phyloP scores from a whole-genome alignment of 2,329 filamentous ascomycete genomes.

The Periconia digitata region DNA sequence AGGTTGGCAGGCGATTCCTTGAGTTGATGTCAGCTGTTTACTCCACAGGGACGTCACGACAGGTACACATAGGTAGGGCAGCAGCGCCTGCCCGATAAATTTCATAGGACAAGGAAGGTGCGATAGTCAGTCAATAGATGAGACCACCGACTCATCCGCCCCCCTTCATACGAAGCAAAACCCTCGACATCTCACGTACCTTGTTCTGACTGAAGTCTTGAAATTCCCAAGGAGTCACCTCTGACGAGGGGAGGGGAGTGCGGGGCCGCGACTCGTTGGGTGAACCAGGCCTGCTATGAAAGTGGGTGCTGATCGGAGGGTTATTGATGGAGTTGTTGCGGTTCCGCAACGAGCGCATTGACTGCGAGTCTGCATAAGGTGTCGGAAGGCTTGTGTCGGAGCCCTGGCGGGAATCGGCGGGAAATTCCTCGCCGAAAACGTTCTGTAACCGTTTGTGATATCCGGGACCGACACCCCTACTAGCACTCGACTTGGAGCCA shows the following conservation, averaged over 20 bases:
- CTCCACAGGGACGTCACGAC: too few relatives aligned
- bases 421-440: conserved; percentile 90
- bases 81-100: neutral
- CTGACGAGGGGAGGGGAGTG: conserved; percentile 84
- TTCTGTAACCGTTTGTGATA: conserved; percentile 80
- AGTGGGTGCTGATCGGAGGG: conserved; percentile 43
- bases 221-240: conserved; percentile 97
- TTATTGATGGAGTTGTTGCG: conserved; percentile 82
- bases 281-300: conserved; percentile 62
- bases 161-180: neutral
- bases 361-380: conserved; percentile 56
- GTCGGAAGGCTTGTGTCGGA: conserved; percentile 69
- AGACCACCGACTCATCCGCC: neutral
- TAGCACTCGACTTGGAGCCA: conserved; percentile 73
- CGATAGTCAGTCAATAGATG: neutral
- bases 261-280: conserved; percentile 75
- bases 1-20: neutral
- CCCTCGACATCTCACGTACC: conserved; percentile 54
- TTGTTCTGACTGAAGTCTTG: conserved; percentile 70
- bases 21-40: too few relatives aligned
- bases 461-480: conserved; percentile 53
- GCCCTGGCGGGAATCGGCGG: conserved; percentile 63
- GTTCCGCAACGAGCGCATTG: conserved; percentile 68
- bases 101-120: neutral
- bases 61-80: neutral